Evolutionary conservation across 345 rosid genomes (phyloP), one percentile per base, ranked within the genome.

Genomic region (Dovyalis caffra): DNA sequence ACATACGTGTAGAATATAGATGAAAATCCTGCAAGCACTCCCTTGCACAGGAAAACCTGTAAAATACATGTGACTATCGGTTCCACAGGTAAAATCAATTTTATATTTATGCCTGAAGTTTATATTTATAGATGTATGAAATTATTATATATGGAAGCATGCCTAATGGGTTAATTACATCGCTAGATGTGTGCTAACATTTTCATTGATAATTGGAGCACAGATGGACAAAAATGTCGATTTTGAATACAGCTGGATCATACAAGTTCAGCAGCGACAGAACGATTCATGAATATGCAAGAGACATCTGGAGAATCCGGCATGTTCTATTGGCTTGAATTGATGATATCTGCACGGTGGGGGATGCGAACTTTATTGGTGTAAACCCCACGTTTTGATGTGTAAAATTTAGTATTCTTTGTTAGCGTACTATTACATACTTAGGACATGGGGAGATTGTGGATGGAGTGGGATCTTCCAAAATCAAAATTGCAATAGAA

Each of bases 231-330:
- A 82, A 75, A 72, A 85, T 85, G 91, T 86, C 93, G 57, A 83
- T 88, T 68, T 68, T 88, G 88, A 90, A 90, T 79, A 84, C 87
- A 8, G 89, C 91, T 3, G 88, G 90, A 18, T 88, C 88, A 0
- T 80, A 80, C 85, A 86, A 88, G 84, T 82, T 90, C 86, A 85
- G 90, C 84, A 84, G 90, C 57, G 89, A 90, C 80, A 70, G 87
- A 16, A 85, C 90, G 3, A 84, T 90, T 67, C 89, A 80, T 16
- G 89, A 90, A 78, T 86, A 88, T 74, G 89, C 94, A 7, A 83
- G 78, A 63, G 91, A 88, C 69, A 80, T 85, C 28, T 88, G 90
- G 91, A 73, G 81, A 77, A 86, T 87, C 10, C 66, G 86, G 40
- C 86, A 85, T 33, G 79, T 84, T 58, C 15, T 73, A 18, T 74